Evolutionary conservation across 164 flowering plant species (phyloP).

Genomic region (Kingdonia uniflora): DNA sequence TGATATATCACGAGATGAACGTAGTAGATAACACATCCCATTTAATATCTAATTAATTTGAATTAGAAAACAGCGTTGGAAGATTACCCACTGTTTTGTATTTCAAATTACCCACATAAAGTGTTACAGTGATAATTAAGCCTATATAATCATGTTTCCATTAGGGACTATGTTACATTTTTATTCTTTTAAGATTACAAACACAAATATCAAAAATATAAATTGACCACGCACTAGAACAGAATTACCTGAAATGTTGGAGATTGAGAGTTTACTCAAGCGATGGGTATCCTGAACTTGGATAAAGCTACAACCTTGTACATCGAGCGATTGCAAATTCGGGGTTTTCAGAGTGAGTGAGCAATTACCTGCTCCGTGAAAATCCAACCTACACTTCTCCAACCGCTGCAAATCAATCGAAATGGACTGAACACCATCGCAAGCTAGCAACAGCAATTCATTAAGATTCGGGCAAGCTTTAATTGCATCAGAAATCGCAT

Average conservation of each 20-base stretch:
- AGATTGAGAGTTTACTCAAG: constrained; percentile 45
- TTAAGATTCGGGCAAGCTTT: constrained; percentile 65
- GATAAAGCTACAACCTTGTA: constrained; percentile 80
- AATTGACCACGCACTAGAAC: too few species aligned
- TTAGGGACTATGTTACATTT: too few species aligned
- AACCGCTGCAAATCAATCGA: constrained; percentile 46
- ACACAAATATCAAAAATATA: too few species aligned
- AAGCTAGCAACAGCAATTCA: constrained; percentile 51
- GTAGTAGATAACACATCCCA: not conserved
- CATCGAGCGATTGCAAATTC: constrained; percentile 44
- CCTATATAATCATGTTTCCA: not conserved
- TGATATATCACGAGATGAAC: too few species aligned
- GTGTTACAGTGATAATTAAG: too few species aligned
- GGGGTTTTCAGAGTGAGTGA: constrained; percentile 41
- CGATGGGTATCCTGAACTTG: constrained; percentile 36
- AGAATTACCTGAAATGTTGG: constrained; percentile 56
- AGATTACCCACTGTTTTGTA: too few species aligned
- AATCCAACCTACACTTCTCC: constrained; percentile 68
- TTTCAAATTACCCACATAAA: too few species aligned
- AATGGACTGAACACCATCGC: constrained; percentile 56
- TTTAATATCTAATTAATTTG: not conserved
- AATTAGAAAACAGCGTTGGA: not conserved
- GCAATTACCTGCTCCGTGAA: constrained; percentile 59
- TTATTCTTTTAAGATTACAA: too few species aligned
- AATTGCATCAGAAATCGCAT: constrained; percentile 38